Evolutionary conservation across 768 basidiomycete species (phyloP).

Genomic region (Xanthoconium purpureum): DNA sequence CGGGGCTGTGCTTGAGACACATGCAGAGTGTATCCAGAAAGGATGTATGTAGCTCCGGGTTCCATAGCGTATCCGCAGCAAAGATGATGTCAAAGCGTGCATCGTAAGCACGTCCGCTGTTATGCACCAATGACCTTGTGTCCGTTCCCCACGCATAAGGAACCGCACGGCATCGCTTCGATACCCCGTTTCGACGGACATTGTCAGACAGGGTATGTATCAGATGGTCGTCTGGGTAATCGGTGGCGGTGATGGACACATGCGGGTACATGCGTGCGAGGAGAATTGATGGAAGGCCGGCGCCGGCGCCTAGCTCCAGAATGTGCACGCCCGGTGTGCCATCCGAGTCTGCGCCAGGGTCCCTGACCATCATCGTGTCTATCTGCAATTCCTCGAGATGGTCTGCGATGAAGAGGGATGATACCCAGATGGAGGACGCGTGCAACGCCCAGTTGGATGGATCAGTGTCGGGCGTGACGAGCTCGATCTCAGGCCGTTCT

Average conservation of each 20-base stretch:
- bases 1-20: constrained; percentile 42
- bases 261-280: constrained; percentile 49
- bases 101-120: neutral
- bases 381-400: constrained; percentile 51
- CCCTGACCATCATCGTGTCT: constrained; percentile 26
- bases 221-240: constrained; percentile 68
- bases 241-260: constrained; percentile 51
- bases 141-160: constrained; percentile 69
- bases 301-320: constrained; percentile 74
- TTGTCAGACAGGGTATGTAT: constrained; percentile 59
- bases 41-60: constrained; percentile 52
- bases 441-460: constrained; percentile 73
- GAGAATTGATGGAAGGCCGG: constrained; percentile 70
- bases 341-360: constrained; percentile 4
- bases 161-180: constrained; percentile 46
- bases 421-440: constrained; percentile 73
- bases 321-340: constrained; percentile 32
- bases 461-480: constrained; percentile 62
- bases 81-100: constrained; percentile 59
- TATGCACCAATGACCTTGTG: constrained; percentile 20
- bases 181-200: constrained; percentile 47
- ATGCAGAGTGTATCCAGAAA: constrained; percentile 52
- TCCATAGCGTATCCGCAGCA: constrained; percentile 80
- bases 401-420: constrained; percentile 66
- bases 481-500: constrained; percentile 37